phyloP scores from a whole-genome alignment of 1,139 yeast genomes.

The Magnusiomyces clavatus region DNA sequence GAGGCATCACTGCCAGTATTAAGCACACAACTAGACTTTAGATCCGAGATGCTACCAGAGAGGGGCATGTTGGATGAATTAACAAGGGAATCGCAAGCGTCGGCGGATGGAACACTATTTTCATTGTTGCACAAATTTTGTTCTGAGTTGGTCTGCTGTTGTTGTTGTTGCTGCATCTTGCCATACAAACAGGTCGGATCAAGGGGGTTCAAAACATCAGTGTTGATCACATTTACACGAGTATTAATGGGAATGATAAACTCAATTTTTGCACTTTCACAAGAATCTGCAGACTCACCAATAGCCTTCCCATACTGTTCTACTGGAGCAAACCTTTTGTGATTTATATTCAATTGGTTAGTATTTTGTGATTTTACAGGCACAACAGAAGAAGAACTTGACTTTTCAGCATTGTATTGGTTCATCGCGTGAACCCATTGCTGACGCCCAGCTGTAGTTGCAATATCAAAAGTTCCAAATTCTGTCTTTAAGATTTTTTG shows the following conservation, averaged over 20 bases:
- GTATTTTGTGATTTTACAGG: slow-evolving; percentile 5
- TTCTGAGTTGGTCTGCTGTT: not conserved
- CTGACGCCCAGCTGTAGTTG: slow-evolving; percentile 24
- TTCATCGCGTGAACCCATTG: slow-evolving; percentile 21
- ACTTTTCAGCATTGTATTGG: slow-evolving; percentile 7
- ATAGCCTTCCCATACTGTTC: slow-evolving; percentile 1
- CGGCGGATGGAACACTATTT: not conserved
- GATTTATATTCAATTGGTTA: not conserved
- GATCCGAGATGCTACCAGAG: no score
- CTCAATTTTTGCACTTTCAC: slow-evolving; percentile 13
- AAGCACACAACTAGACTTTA: not conserved
- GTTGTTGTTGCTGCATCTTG: not conserved
- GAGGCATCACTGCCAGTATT: not conserved
- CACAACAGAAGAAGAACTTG: slow-evolving; percentile 3
- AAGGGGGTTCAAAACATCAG: slow-evolving; percentile 12
- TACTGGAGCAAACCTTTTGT: not conserved
- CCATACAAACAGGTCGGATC: not conserved
- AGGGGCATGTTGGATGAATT: no score
- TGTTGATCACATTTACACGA: not conserved
- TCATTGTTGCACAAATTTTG: not conserved
- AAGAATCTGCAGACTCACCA: not conserved
- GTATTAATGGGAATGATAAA: slow-evolving; percentile 10
- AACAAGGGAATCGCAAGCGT: not conserved
- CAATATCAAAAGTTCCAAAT: slow-evolving; percentile 24
- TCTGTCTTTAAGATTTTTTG: slow-evolving; percentile 33